Base-by-base conservation (phyloP, 2,329 filamentous ascomycete genomes). In the Beauveria medogensis region DNA sequence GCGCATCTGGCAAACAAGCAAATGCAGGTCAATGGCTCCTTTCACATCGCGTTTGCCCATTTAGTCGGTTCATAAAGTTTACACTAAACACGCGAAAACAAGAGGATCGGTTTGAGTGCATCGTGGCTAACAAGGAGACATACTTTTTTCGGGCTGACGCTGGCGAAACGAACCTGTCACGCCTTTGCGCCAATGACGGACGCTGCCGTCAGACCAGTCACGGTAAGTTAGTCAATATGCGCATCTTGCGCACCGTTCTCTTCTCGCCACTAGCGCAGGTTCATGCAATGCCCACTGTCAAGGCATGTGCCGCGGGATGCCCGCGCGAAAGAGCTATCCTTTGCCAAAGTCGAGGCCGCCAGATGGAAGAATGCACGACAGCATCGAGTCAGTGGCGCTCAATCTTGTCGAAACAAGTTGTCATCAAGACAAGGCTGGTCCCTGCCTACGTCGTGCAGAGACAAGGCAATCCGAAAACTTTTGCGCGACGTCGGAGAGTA, bases 401-500 rank as follows among this genome's bases (percentile, higher is more conserved):
- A 22, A 18, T 44, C 41, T 46, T 6, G 41, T 34, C 41, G 26
- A 55, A 55, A 55, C 53, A 16, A 28, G 43, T 47, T 20, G 37
- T n/a, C 43, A 47, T 56, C 28, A 26, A 34, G 7, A 37, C 54
- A 46, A 24, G 18, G n/a, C n/a, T 10, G n/a, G 22, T 50, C 55
- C 55, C 55, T 57, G 55, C 34, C 7, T 41, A 14, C 24, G 46
- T 41, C 9, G 22, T n/a, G 28, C 34, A 46, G 28, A 26, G 41
- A 56, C 22, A 37, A 26, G 14, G 43, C 44, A 46, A 41, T 50
- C 30, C 50, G 41, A 41, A 57, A 40, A 12, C 7, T 22, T 18
- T 57, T 40, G 55, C 44, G 55, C 46, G 55, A 48, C 55, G 34
- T 57, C 46, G 44, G 43, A 52, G 52, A 51, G 55, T 37, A 46